A percentile compares a stretch with the other conserved stretches of the same genome.
Conservation (phyloP, 73 alveolate genomes). For the Paramecium octaurelia region DNA sequence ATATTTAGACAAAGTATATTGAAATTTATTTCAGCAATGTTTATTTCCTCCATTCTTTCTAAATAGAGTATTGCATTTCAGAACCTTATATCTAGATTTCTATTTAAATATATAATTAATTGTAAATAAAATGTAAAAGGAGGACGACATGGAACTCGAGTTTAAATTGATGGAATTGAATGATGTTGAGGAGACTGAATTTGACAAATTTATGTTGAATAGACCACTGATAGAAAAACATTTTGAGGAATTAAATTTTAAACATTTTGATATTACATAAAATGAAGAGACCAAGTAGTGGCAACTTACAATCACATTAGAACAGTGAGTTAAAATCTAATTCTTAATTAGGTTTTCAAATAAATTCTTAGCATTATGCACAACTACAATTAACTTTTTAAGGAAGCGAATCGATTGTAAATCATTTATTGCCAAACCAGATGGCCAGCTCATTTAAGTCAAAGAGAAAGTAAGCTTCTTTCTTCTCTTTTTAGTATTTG, state of each 20-base stretch:
- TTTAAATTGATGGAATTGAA: neutral
- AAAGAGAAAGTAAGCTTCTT: neutral
- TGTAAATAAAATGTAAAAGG: neutral
- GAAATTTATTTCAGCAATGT: neutral
- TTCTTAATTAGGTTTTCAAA: neutral
- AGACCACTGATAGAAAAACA: neutral
- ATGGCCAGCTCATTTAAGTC: neutral
- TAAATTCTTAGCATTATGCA: constrained; percentile 15
- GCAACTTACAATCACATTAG: neutral
- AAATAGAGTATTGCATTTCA: too few species aligned
- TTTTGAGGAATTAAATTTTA: neutral
- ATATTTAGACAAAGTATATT: neutral
- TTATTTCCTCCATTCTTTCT: too few species aligned
- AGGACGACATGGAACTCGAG: neutral
- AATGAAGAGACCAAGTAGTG: neutral
- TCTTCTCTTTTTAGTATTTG: neutral
- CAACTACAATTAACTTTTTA: neutral
- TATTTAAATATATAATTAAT: too few species aligned
- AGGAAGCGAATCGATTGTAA: neutral
- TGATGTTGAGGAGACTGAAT: neutral
- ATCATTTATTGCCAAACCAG: neutral
- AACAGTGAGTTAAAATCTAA: neutral
- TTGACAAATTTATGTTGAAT: neutral
- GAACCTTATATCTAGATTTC: too few species aligned
- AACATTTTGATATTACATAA: neutral